A percentile compares a stretch with the other conserved stretches of the same genome.
Evolutionary conservation across 805 yeast genomes (phyloP).

Genomic region (Lipomyces yamadae): DNA sequence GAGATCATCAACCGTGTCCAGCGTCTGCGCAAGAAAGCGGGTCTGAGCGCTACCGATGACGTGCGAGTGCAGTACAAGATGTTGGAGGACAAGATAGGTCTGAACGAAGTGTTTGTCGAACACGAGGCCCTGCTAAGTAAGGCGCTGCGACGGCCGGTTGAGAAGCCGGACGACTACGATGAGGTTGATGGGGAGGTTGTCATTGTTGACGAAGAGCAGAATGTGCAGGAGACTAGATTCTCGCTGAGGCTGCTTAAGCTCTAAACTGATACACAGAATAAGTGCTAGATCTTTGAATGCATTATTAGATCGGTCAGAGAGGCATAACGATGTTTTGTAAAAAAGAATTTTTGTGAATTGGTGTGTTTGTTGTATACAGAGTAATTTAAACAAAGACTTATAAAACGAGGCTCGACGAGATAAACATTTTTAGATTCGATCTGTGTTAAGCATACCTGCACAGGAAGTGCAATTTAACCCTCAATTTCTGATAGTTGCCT

Average conservation of each 20-base stretch:
- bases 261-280: slow-evolving; percentile 11
- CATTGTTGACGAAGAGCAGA: slow-evolving; percentile 87
- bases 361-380: neutral
- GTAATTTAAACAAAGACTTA: no score
- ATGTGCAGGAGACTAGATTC: slow-evolving; percentile 46
- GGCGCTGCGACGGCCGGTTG: slow-evolving; percentile 72
- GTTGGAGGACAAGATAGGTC: slow-evolving; percentile 64
- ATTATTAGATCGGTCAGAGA: neutral
- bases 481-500: no score
- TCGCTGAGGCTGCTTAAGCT: slow-evolving; percentile 37
- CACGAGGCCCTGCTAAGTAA: slow-evolving; percentile 75
- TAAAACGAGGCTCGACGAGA: no score
- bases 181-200: slow-evolving; percentile 55
- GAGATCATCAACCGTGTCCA: slow-evolving; percentile 96
- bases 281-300: neutral
- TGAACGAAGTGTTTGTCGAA: slow-evolving; percentile 62
- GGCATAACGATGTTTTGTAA: neutral
- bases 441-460: no score
- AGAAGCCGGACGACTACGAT: slow-evolving; percentile 49
- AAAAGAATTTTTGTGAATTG: neutral
- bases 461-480: no score
- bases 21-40: slow-evolving; percentile 95
- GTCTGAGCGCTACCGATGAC: slow-evolving; percentile 93
- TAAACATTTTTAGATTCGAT: no score
- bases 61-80: slow-evolving; percentile 79